Evolutionary conservation across 106 monocot species (phyloP), one percentile per base, ranked within the genome.

Genomic region (Iris macrosiphon): DNA sequence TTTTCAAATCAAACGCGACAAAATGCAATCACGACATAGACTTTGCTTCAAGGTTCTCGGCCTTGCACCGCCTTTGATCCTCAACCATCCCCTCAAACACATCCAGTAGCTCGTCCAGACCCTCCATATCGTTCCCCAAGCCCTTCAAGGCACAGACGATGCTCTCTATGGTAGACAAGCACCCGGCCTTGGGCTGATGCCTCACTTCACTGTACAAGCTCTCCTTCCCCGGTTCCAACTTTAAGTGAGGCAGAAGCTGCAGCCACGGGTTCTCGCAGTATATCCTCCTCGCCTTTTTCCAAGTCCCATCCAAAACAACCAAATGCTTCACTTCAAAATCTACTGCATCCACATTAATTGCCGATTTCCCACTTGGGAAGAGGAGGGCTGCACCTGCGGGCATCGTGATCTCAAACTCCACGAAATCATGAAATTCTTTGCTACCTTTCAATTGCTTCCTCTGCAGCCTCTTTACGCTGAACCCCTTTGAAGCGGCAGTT

Each of bases 211-310:
- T 79, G 49, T 94, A 94, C 72, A 94, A 72, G 67, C 94, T 94
- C 62, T 59, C 65, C 42, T 40, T 61, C 51, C 61, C 55, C 11
- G 49, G 16, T 45, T 80, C 72, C 65, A 94, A 47, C 66, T 71
- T 94, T 55, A 94, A 24, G 31, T 74, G 78, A 3, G 88, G 88
- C 60, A 94, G 35, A 51, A 94, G 64, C 56, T 88, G 64, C 30
- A 94, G 43, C 93, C 93, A 94, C 40, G 93, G 88, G 50, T 94
- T 94, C 76, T 94, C 93, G 35, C 80, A 62, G 72, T 85, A 94
- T 68, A 93, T 87, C 35, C 92, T 60, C 70, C 70, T 79, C 9
- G 93, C 84, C 72, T 94, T 94, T 2, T 66, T 66, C 93, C 93
- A 94, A 8, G 93, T 94, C 5, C 84, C 93, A 63, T 94, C 93